Conservation (phyloP, 768 basidiomycete species). For the Panaeolus papilionaceus region DNA sequence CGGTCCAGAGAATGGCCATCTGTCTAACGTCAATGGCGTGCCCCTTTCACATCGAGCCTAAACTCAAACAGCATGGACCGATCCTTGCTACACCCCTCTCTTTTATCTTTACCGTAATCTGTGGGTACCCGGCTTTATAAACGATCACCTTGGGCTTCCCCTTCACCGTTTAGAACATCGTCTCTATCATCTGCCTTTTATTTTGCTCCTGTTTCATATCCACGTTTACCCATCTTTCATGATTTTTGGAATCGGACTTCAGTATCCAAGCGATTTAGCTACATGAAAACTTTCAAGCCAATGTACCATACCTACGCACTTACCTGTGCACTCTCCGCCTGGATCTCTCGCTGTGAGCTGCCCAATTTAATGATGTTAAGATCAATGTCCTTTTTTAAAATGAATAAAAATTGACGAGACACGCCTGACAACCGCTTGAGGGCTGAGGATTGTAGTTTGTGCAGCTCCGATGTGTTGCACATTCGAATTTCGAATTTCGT, state of each 20-base stretch:
- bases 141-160: not conserved
- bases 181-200: not conserved
- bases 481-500: too few species aligned
- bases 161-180: not conserved
- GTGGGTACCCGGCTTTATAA: not conserved
- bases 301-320: not conserved
- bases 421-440: too few species aligned
- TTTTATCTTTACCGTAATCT: constrained; percentile 19
- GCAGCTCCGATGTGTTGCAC: too few species aligned
- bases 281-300: constrained; percentile 5
- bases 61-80: constrained; percentile 10
- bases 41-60: constrained; percentile 24
- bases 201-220: not conserved
- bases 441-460: too few species aligned
- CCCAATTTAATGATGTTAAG: constrained; percentile 12
- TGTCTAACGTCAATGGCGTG: constrained; percentile 22
- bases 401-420: too few species aligned
- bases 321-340: not conserved
- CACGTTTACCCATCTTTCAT: not conserved
- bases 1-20: constrained; percentile 53
- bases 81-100: constrained; percentile 7
- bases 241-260: constrained; percentile 6
- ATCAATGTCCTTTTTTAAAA: not conserved
- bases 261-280: not conserved
- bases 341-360: not conserved